Percentiles rank a stretch among this genome's conserved stretches.
Conservation (phyloP, 306 rosid genomes). For the Begonia peltatifolia region DNA sequence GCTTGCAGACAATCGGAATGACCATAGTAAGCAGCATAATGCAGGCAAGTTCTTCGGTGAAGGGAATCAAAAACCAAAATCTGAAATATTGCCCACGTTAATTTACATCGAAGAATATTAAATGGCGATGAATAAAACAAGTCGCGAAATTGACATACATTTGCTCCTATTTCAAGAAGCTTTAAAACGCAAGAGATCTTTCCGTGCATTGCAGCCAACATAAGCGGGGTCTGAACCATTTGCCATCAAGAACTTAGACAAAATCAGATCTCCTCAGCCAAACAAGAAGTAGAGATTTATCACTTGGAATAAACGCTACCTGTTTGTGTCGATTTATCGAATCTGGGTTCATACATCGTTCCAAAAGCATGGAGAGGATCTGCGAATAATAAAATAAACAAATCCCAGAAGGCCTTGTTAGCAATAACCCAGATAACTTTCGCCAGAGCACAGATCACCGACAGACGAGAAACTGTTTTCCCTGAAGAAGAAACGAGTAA, state of each 20-base stretch:
- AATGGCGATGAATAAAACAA: too few species aligned
- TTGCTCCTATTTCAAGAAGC: constrained; percentile 86
- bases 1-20: constrained; percentile 76
- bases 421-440: not conserved
- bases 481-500: not conserved
- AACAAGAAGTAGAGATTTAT: constrained; percentile 2
- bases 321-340: constrained; percentile 85
- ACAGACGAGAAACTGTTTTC: too few species aligned
- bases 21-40: constrained; percentile 83
- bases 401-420: constrained; percentile 9
- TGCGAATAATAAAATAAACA: constrained; percentile 11
- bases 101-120: too few species aligned
- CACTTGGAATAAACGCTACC: constrained; percentile 20
- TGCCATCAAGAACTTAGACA: not conserved
- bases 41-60: constrained; percentile 85
- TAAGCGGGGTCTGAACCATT: constrained; percentile 73
- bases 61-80: constrained; percentile 84
- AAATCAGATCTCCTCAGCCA: not conserved
- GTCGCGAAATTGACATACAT: constrained; percentile 27
- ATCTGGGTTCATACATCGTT: constrained; percentile 73
- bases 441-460: too few species aligned
- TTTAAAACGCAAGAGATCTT: constrained; percentile 62
- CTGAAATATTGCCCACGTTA: constrained; percentile 17
- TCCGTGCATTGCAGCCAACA: constrained; percentile 98
- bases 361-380: constrained; percentile 66